Conservation (phyloP, 164 flowering plant species). For the Magnolia kwangsiensis region DNA sequence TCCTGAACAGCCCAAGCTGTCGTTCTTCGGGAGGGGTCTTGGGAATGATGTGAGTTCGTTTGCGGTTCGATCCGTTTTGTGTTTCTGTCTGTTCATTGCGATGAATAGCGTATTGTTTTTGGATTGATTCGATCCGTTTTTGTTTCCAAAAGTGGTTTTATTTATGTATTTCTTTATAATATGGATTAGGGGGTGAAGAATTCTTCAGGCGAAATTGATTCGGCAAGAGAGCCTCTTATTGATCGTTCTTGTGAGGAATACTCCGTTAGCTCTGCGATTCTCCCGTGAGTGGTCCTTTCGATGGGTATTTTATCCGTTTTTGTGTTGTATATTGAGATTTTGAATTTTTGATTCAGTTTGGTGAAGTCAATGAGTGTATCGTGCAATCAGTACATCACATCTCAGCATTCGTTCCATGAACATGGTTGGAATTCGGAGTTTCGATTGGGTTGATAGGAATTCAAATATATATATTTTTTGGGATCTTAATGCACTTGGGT, state of each 20-base stretch:
- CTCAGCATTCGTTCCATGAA: background rate
- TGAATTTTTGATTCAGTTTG: background rate
- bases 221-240: conserved; percentile 45
- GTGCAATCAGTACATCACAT: too few species aligned
- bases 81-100: too few species aligned
- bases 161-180: background rate
- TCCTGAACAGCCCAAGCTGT: conserved; percentile 24
- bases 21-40: conserved; percentile 25
- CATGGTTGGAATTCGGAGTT: background rate
- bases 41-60: background rate
- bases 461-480: too few species aligned
- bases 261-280: conserved; percentile 41
- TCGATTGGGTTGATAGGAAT: background rate
- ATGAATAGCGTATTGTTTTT: background rate
- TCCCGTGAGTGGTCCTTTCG: conserved; percentile 43
- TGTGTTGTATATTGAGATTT: background rate
- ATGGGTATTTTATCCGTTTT: background rate
- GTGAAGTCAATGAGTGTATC: background rate
- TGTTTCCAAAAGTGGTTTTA: background rate
- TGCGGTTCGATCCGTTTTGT: background rate
- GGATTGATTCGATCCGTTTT: background rate
- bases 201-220: conserved; percentile 30
- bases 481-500: too few species aligned
- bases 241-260: conserved; percentile 29
- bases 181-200: conserved; percentile 16